Percentiles rank a stretch among this genome's conserved stretches.
These are phyloP conservation scores for Trichophyton rubrum DNA, from an alignment of 2,329 filamentous ascomycete species.

Conservation along the genomic window DNA sequence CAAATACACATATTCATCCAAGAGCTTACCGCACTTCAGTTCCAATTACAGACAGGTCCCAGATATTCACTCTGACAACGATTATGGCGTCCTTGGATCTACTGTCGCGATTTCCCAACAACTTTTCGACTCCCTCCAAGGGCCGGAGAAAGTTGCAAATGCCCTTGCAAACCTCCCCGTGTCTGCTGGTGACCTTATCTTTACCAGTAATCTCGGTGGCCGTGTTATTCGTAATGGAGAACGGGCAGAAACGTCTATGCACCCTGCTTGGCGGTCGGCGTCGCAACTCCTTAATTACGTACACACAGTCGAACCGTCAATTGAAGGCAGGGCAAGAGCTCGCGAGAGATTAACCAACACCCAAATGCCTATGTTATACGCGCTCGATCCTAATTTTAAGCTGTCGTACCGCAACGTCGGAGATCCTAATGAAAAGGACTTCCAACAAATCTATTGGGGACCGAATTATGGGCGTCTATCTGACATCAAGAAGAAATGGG, in stretches of 20 bases:
- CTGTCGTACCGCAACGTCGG: slow-evolving; percentile 10
- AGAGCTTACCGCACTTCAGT: not conserved
- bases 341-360: not conserved
- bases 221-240: slow-evolving; percentile 1
- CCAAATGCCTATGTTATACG: slow-evolving; percentile 8
- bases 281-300: slow-evolving; percentile 7
- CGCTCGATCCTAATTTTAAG: slow-evolving; percentile 4
- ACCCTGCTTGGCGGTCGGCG: slow-evolving; percentile 7
- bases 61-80: slow-evolving; percentile 17
- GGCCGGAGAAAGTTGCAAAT: slow-evolving; percentile 4
- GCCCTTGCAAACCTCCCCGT: slow-evolving; percentile 2
- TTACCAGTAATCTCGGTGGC: slow-evolving; percentile 7
- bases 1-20: slow-evolving; percentile 35
- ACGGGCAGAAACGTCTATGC: slow-evolving; percentile 4
- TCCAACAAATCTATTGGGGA: slow-evolving; percentile 10
- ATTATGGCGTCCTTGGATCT: slow-evolving; percentile 9
- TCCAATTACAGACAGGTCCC: slow-evolving; percentile 3
- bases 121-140: slow-evolving; percentile 7
- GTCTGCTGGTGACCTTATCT: slow-evolving; percentile 3
- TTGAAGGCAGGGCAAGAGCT: slow-evolving; percentile 4
- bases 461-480: slow-evolving; percentile 7
- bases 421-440: slow-evolving; percentile 10
- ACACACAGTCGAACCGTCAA: slow-evolving; percentile 4
- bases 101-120: slow-evolving; percentile 8
- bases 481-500: slow-evolving; percentile 10